Conservation (phyloP, 176 grass and related monocot genomes). For the barley (Hordeum vulgare) region DNA sequence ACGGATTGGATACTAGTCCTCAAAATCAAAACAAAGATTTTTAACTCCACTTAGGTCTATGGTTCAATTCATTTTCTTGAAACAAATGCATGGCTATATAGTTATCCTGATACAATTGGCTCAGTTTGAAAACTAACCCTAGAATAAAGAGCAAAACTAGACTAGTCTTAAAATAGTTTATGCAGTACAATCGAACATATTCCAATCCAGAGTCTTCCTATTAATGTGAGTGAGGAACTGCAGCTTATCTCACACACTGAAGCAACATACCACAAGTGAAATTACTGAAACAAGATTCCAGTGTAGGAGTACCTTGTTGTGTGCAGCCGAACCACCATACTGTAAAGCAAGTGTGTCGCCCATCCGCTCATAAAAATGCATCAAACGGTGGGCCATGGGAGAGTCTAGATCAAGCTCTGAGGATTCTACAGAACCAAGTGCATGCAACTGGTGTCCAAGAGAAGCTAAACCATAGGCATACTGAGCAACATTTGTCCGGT, state of each 20-base stretch:
- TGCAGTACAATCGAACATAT: conserved; percentile 8
- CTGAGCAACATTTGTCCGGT: conserved; percentile 97
- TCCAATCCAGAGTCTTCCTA: conserved; percentile 12
- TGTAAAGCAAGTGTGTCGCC: conserved; percentile 96
- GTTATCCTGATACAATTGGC: not conserved
- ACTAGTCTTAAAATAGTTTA: not conserved
- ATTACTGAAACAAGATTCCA: not conserved
- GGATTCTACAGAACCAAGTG: conserved; percentile 45
- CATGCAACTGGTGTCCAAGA: conserved; percentile 81
- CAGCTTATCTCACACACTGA: conserved; percentile 2
- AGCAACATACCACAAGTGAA: not conserved
- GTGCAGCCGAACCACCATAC: conserved; percentile 91
- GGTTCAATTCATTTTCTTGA: conserved; percentile 9
- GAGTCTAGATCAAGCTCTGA: conserved; percentile 66
- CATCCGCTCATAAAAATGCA: conserved; percentile 91
- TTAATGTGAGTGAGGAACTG: conserved; percentile 3
- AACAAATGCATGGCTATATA: not conserved
- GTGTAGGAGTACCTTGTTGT: conserved; percentile 80
- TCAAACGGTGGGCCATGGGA: conserved; percentile 65
- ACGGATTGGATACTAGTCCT: not conserved
- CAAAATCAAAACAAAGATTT: not conserved
- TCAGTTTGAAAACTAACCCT: not conserved
- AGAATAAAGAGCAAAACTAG: not conserved
- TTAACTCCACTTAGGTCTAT: not conserved
- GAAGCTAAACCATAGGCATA: conserved; percentile 93